Conservation (phyloP, 2,329 filamentous ascomycete species). For the Escovopsis sp. region DNA sequence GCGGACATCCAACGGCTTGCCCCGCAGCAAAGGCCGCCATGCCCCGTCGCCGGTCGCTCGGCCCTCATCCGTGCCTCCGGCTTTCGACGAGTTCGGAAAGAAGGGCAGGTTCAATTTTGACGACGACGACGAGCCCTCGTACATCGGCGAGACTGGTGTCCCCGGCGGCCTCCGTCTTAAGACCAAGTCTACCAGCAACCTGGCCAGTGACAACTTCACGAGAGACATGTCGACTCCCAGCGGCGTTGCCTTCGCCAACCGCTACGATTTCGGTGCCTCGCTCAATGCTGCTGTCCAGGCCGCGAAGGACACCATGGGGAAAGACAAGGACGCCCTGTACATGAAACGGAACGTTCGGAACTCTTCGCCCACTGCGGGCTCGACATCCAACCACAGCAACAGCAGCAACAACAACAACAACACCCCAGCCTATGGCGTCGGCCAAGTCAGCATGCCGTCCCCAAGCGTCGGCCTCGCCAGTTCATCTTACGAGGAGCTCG, state of each 20-base stretch:
- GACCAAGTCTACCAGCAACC: constrained; percentile 46
- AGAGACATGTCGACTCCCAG: constrained; percentile 38
- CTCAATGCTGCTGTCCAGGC: constrained; percentile 67
- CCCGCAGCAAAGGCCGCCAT: constrained; percentile 49
- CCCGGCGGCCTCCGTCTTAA: constrained; percentile 52
- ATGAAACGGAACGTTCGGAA: constrained; percentile 34
- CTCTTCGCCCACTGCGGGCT: constrained; percentile 7
- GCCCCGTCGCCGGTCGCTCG: constrained; percentile 27
- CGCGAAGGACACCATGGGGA: constrained; percentile 47
- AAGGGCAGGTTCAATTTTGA: constrained; percentile 44
- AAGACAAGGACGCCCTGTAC: constrained; percentile 43
- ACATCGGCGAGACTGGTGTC: constrained; percentile 45
- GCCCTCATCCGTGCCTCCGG: constrained; percentile 39
- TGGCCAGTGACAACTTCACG: constrained; percentile 48
- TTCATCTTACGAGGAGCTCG: constrained; percentile 86
- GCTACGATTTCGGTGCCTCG: constrained; percentile 94
- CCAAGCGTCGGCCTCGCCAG: constrained; percentile 51
- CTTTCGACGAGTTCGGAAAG: constrained; percentile 58
- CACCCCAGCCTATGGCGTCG: constrained; percentile 3
- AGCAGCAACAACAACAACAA: too few species aligned
- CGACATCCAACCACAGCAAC: constrained; percentile 12
- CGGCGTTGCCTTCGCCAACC: constrained; percentile 70
- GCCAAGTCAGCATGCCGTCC: constrained; percentile 29
- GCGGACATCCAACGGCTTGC: constrained; percentile 39
- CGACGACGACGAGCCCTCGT: constrained; percentile 40